Conservation (phyloP, 306 rosid species). For the Cotoneaster glaucophyllus region DNA sequence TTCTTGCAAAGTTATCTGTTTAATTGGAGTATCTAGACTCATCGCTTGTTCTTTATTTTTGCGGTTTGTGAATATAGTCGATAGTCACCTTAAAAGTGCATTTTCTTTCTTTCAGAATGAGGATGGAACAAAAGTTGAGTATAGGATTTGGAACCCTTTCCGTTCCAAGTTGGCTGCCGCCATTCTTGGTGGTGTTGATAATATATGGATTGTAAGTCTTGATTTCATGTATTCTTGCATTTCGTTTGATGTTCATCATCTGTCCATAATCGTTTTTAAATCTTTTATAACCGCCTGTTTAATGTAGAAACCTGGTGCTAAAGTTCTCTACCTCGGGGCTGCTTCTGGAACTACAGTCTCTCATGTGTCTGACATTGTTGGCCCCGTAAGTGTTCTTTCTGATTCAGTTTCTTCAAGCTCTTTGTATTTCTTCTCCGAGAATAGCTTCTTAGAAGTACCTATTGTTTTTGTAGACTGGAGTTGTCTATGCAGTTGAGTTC, state of each 20-base stretch:
- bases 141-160: slow-evolving; percentile 90
- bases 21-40: neutral
- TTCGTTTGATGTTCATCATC: neutral
- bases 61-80: too few relatives aligned
- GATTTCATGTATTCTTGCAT: neutral
- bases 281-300: neutral
- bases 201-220: slow-evolving; percentile 60
- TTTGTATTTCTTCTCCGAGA: neutral
- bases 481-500: slow-evolving; percentile 92
- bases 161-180: slow-evolving; percentile 94
- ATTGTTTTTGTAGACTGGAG: slow-evolving; percentile 47
- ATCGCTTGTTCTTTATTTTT: neutral
- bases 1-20: neutral
- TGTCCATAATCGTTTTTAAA: neutral
- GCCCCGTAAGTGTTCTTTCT: slow-evolving; percentile 51
- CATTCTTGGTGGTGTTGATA: slow-evolving; percentile 85
- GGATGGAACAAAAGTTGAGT: slow-evolving; percentile 72
- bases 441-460: neutral
- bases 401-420: neutral
- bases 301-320: slow-evolving; percentile 69
- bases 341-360: slow-evolving; percentile 97
- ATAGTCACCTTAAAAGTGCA: neutral
- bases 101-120: slow-evolving; percentile 43
- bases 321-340: slow-evolving; percentile 85
- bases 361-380: slow-evolving; percentile 92